phyloP scores from a whole-genome alignment of 495 filamentous ascomycete genomes.

The Schizothecium vesticola region DNA sequence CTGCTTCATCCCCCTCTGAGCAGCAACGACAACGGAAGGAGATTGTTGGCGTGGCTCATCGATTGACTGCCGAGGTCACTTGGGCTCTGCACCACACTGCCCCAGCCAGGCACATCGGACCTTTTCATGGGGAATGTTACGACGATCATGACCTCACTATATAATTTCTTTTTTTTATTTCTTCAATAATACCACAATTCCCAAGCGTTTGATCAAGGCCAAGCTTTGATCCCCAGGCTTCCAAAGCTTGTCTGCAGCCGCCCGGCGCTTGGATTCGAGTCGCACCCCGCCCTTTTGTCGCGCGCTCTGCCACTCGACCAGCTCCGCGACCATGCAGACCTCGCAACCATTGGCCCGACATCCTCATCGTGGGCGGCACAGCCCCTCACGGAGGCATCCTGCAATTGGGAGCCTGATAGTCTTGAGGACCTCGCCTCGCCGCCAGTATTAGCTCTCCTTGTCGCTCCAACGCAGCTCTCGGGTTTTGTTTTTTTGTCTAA shows the following conservation, averaged over 20 bases:
- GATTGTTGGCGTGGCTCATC: neutral
- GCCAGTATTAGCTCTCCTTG: neutral
- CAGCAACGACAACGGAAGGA: neutral
- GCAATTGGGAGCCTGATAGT: neutral
- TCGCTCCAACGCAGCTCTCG: neutral
- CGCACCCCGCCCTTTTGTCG: neutral
- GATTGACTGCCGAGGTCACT: neutral
- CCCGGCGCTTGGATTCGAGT: neutral
- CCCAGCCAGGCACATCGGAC: neutral
- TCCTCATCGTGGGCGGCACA: neutral
- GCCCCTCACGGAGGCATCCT: neutral
- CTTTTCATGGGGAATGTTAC: neutral
- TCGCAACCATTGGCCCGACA: neutral
- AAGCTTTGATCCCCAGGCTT: neutral
- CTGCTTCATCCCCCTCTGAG: constrained; percentile 30
- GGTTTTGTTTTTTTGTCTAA: neutral
- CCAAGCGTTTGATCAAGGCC: neutral
- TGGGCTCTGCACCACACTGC: neutral
- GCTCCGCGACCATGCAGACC: neutral
- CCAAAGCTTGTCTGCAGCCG: neutral
- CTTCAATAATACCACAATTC: neutral
- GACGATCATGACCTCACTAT: neutral
- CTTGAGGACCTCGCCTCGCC: neutral
- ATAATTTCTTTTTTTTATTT: neutral
- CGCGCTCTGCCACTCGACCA: neutral